phyloP scores from a whole-genome alignment of 2,329 filamentous ascomycete species.

The Botrytis tulipae region DNA sequence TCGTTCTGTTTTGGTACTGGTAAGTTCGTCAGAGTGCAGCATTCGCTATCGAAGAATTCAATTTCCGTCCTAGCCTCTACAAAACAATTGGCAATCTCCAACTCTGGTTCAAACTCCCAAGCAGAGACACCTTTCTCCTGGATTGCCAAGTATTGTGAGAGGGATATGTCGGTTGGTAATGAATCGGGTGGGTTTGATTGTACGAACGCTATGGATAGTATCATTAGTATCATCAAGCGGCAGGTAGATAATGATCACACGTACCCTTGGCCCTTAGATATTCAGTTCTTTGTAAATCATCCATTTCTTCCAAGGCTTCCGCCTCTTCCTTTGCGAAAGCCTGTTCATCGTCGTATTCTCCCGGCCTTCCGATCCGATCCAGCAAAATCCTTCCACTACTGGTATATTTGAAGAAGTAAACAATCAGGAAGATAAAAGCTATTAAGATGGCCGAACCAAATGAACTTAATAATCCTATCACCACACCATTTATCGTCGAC shows the following conservation, averaged over 20 bases:
- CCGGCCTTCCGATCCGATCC: conserved; percentile 87
- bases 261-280: conserved; percentile 94
- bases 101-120: conserved; percentile 99
- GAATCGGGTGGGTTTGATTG: conserved; percentile 94
- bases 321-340: conserved; percentile 91
- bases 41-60: conserved; percentile 97
- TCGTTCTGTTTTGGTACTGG: conserved; percentile 98
- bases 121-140: conserved; percentile 99
- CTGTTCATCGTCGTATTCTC: conserved; percentile 97
- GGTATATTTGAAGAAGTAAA: conserved; percentile 95
- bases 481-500: conserved; percentile 67
- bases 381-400: conserved; percentile 84
- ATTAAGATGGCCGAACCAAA: conserved; percentile 89
- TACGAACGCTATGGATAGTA: conserved; percentile 68
- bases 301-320: conserved; percentile 92
- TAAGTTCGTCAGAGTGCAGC: conserved; percentile 77
- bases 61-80: conserved; percentile 96
- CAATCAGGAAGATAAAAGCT: conserved; percentile 71
- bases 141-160: conserved; percentile 96
- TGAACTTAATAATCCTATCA: conserved; percentile 92
- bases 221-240: conserved; percentile 1
- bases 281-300: conserved; percentile 84
- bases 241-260: conserved; percentile 26
- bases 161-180: conserved; percentile 90
- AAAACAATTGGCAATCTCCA: conserved; percentile 98